Evolutionary conservation across 2,329 filamentous ascomycete species (phyloP).

Genomic region (Leptographium galeiforme): DNA sequence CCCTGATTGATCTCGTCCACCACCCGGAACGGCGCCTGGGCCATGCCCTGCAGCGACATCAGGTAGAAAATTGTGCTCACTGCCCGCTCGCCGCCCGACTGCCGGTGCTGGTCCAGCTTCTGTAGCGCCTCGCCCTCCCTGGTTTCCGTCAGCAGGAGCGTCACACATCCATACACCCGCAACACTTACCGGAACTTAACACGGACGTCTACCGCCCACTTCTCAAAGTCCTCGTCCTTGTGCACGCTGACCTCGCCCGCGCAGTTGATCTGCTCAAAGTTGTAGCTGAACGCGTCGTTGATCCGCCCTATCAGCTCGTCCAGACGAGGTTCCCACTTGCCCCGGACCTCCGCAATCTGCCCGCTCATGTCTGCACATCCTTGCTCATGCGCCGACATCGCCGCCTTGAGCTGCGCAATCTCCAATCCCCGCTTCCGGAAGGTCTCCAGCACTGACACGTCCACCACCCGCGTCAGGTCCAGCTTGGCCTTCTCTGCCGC

Average conservation of each 20-base stretch:
- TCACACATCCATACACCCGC: not conserved
- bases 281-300: conserved; percentile 81
- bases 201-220: conserved; percentile 86
- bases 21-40: conserved; percentile 89
- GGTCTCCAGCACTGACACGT: conserved; percentile 60
- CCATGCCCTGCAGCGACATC: conserved; percentile 90
- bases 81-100: conserved; percentile 90
- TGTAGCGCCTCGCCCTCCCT: conserved; percentile 73
- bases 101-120: conserved; percentile 77
- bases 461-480: conserved; percentile 66
- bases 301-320: conserved; percentile 69
- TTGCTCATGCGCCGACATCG: conserved; percentile 39
- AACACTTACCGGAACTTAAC: conserved; percentile 78
- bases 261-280: conserved; percentile 88
- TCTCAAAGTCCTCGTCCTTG: conserved; percentile 87
- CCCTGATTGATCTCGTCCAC: conserved; percentile 99
- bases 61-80: conserved; percentile 98
- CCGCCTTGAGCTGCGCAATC: conserved; percentile 50
- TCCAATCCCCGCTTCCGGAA: conserved; percentile 60
- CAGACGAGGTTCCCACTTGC: conserved; percentile 70
- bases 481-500: conserved; percentile 61
- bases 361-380: conserved; percentile 40
- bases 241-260: conserved; percentile 79
- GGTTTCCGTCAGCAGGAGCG: conserved; percentile 2
- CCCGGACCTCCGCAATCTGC: conserved; percentile 52